Evolutionary conservation across 768 basidiomycete genomes (phyloP).

Genomic region (Tricholoma terreum): DNA sequence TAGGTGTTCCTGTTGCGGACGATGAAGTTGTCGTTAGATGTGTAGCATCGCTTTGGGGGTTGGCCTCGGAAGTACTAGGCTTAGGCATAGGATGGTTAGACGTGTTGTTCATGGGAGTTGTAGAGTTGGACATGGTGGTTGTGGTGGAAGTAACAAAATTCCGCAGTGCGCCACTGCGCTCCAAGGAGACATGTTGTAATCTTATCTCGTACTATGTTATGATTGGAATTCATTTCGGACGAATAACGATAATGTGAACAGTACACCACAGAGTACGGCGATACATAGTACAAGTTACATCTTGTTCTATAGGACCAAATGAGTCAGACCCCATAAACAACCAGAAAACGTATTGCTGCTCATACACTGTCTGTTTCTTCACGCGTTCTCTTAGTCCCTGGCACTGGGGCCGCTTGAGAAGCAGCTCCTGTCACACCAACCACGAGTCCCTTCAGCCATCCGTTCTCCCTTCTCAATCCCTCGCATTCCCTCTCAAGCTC

Average conservation of each 20-base stretch:
- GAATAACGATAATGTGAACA: too few relatives aligned
- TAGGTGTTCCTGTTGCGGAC: neutral
- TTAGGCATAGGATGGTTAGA: neutral
- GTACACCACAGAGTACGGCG: too few relatives aligned
- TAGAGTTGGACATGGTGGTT: conserved; percentile 13
- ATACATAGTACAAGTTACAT: neutral
- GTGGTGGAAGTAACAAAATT: conserved; percentile 6
- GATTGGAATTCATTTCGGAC: too few relatives aligned
- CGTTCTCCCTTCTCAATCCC: conserved; percentile 82
- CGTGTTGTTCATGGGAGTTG: neutral
- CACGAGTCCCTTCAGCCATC: conserved; percentile 88
- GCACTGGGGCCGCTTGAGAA: conserved; percentile 30
- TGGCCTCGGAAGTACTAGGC: neutral
- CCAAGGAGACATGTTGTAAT: too few relatives aligned
- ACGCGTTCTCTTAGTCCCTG: conserved; percentile 20
- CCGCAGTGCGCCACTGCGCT: neutral
- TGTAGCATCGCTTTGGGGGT: neutral
- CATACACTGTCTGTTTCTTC: conserved; percentile 14
- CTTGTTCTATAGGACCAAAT: neutral
- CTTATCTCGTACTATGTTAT: too few relatives aligned
- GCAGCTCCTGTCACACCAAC: conserved; percentile 82
- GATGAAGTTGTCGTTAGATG: conserved; percentile 1
- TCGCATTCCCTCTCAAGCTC: conserved; percentile 93
- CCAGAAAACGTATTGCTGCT: too few relatives aligned
- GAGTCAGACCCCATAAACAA: too few relatives aligned